Conservation (phyloP, 1,284 basidiomycete species). For the Rhizopogon hawkerae region DNA sequence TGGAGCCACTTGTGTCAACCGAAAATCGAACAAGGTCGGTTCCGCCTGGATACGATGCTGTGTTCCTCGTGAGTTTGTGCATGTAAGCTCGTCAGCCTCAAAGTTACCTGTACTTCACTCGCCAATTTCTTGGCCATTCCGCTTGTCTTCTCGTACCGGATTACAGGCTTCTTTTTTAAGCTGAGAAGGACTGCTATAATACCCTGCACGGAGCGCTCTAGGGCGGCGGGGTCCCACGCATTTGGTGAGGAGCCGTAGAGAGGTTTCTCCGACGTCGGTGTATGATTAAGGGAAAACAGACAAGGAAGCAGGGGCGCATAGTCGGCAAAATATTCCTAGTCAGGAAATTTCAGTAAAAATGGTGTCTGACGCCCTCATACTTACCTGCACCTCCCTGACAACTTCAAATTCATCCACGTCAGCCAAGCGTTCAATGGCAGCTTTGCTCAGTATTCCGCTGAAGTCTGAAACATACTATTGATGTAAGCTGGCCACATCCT, state of each 20-base stretch:
- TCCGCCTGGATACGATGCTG: slow-evolving; percentile 70
- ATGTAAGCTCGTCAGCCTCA: not conserved
- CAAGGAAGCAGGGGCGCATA: slow-evolving; percentile 82
- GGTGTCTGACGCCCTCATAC: slow-evolving; percentile 14
- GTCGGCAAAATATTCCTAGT: slow-evolving; percentile 91
- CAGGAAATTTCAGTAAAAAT: not conserved
- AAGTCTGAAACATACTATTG: slow-evolving; percentile 57
- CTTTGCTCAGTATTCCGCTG: slow-evolving; percentile 87
- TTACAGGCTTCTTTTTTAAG: slow-evolving; percentile 90
- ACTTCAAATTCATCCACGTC: slow-evolving; percentile 95
- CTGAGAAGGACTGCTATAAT: slow-evolving; percentile 87
- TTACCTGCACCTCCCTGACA: slow-evolving; percentile 91
- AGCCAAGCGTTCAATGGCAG: slow-evolving; percentile 87
- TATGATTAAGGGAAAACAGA: slow-evolving; percentile 84
- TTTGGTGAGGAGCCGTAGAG: slow-evolving; percentile 64
- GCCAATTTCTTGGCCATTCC: slow-evolving; percentile 87
- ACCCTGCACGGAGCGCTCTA: slow-evolving; percentile 75
- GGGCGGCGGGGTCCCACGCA: slow-evolving; percentile 64
- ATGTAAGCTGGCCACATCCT: slow-evolving; percentile 12
- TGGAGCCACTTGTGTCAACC: slow-evolving; percentile 67
- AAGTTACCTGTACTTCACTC: slow-evolving; percentile 69
- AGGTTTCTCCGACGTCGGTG: slow-evolving; percentile 51
- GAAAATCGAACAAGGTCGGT: slow-evolving; percentile 68
- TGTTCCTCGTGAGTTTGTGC: not conserved
- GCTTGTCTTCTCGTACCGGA: slow-evolving; percentile 94